Evolutionary conservation across 139 green algal species (phyloP).

Genomic region (Auxenochlorella protothecoides): DNA sequence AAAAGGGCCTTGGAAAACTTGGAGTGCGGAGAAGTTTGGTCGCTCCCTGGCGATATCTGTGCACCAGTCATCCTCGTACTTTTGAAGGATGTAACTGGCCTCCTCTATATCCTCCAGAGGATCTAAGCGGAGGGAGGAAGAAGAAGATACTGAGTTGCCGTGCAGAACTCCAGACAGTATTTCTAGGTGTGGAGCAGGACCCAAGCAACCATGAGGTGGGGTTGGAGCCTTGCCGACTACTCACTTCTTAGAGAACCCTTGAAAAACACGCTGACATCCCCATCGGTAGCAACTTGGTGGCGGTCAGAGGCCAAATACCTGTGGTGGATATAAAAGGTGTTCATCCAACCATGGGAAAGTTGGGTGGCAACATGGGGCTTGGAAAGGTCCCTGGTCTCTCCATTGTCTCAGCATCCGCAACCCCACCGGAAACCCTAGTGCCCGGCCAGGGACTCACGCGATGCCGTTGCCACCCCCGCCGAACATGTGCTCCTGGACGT

Average conservation of each 20-base stretch:
- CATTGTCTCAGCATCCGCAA: background rate
- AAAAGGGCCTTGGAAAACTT: too few relatives aligned
- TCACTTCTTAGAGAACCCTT: conserved; percentile 3
- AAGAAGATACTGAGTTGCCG: background rate
- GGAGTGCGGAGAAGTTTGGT: too few relatives aligned
- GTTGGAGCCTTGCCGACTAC: background rate
- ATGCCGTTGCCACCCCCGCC: conserved; percentile 4
- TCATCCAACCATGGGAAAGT: too few relatives aligned
- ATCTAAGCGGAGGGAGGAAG: background rate
- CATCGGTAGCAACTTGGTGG: background rate
- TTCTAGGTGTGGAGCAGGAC: background rate
- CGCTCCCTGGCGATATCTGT: too few relatives aligned
- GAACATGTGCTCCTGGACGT: conserved; percentile 14
- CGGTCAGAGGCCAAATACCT: background rate
- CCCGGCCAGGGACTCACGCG: background rate
- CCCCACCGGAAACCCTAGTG: background rate
- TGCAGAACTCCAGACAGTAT: background rate
- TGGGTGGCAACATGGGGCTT: background rate
- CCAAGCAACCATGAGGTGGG: background rate
- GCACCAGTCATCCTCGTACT: too few relatives aligned
- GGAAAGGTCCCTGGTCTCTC: background rate
- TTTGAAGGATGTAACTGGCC: background rate
- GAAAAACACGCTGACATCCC: conserved; percentile 7
- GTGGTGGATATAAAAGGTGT: background rate
- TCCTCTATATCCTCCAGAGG: conserved; percentile 7